These are phyloP conservation scores for Chlorella sorokiniana DNA, from an alignment of 139 green algal genomes.

Conservation along the genomic window DNA sequence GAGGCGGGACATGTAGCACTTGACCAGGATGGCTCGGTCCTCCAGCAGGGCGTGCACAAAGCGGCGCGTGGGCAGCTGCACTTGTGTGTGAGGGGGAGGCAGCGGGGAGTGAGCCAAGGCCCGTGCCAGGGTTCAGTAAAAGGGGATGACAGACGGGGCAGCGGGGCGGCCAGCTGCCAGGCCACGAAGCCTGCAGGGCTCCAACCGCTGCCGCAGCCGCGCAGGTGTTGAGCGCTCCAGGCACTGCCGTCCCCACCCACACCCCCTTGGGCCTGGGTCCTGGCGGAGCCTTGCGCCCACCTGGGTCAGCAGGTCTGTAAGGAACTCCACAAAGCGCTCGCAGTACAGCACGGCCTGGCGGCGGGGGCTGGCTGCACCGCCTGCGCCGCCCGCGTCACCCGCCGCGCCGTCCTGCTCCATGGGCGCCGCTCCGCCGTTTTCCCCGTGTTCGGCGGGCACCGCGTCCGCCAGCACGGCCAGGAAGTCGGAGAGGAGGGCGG, in stretches of 20 bases:
- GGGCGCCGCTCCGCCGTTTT: neutral
- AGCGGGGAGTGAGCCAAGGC: neutral
- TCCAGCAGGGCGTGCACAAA: conserved; percentile 86
- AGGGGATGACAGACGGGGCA: neutral
- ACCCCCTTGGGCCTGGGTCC: too few species aligned
- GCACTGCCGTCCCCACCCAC: neutral
- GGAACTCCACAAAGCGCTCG: conserved; percentile 90
- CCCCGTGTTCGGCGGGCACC: too few species aligned
- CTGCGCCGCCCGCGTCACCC: neutral
- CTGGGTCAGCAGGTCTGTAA: conserved; percentile 92
- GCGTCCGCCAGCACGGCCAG: conserved; percentile 41
- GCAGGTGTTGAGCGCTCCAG: neutral
- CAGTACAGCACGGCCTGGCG: conserved; percentile 68
- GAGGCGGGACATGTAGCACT: conserved; percentile 65
- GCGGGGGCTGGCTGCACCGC: conserved; percentile 2
- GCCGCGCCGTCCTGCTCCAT: conserved; percentile 6
- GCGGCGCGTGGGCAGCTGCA: conserved; percentile 80
- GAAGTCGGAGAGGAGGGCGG: conserved; percentile 75
- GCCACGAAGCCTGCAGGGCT: neutral
- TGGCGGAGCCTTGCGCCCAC: too few species aligned
- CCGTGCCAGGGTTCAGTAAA: neutral
- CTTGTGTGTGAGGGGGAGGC: neutral
- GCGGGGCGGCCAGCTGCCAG: neutral
- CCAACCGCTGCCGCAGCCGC: too few species aligned
- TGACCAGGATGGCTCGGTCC: conserved; percentile 82